Conservation (phyloP, 768 basidiomycete genomes). For the Rhodotorula sphaerocarpa region DNA sequence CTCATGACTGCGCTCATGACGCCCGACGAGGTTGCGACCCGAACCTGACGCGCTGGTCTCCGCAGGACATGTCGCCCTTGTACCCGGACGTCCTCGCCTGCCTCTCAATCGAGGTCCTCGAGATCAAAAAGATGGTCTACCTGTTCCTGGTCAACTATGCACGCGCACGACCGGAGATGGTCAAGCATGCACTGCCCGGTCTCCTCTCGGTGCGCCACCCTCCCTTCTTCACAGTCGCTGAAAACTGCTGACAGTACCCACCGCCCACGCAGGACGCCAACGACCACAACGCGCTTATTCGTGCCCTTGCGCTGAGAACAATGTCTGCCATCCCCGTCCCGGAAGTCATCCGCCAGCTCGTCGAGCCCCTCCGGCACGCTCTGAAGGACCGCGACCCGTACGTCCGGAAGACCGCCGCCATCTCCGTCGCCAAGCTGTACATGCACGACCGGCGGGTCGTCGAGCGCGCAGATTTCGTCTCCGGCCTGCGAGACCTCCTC, state of each 20-base stretch:
- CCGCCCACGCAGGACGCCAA: conserved; percentile 66
- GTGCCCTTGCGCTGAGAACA: conserved; percentile 92
- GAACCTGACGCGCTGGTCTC: neutral
- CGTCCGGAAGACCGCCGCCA: conserved; percentile 95
- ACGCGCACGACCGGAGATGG: conserved; percentile 82
- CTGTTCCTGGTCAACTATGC: conserved; percentile 96
- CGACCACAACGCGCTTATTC: conserved; percentile 91
- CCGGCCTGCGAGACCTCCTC: conserved; percentile 80
- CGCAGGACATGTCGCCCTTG: conserved; percentile 55
- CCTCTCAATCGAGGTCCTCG: conserved; percentile 83
- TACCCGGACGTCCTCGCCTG: conserved; percentile 95
- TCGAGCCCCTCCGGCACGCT: conserved; percentile 83
- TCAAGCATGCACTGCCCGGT: conserved; percentile 79
- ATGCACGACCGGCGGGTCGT: conserved; percentile 75
- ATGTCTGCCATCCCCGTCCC: conserved; percentile 98
- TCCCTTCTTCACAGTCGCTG: conserved; percentile 1
- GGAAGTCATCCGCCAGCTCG: conserved; percentile 66
- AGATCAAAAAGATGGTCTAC: conserved; percentile 79
- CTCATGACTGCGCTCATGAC: too few relatives aligned
- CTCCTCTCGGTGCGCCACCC: conserved; percentile 64
- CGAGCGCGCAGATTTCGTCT: conserved; percentile 83
- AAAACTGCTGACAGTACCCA: neutral
- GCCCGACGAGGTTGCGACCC: neutral
- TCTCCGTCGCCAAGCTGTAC: conserved; percentile 93
- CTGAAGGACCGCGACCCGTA: conserved; percentile 93